A percentile compares a stretch with the other conserved stretches of the same genome.
phyloP scores from a whole-genome alignment of 2,329 filamentous ascomycete species.

The Penicillium janthinellum region DNA sequence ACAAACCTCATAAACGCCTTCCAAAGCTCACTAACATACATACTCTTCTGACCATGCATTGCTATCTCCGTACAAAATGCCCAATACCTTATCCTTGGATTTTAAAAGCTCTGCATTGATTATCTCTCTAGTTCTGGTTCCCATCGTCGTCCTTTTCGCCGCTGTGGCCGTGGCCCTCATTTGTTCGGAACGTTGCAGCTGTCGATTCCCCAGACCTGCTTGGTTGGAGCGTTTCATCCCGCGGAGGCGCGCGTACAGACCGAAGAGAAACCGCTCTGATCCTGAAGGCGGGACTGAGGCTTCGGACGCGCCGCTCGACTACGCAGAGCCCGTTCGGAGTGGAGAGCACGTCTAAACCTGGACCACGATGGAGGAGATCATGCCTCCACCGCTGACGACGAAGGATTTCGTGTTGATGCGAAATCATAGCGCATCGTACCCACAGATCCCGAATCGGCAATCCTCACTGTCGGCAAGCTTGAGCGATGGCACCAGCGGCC shows the following conservation, averaged over 20 bases:
- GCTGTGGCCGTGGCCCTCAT: slow-evolving; percentile 42
- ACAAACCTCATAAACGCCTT: not conserved
- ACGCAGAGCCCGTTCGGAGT: slow-evolving; percentile 25
- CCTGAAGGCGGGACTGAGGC: slow-evolving; percentile 33
- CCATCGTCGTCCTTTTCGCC: slow-evolving; percentile 48
- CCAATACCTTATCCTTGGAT: slow-evolving; percentile 31
- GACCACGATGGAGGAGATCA: slow-evolving; percentile 27
- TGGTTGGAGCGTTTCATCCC: slow-evolving; percentile 29
- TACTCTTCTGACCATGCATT: slow-evolving; percentile 6
- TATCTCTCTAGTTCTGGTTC: slow-evolving; percentile 50
- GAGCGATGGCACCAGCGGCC: slow-evolving; percentile 15
- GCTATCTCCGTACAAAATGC: slow-evolving; percentile 29
- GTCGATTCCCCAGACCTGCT: slow-evolving; percentile 18
- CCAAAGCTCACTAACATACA: not conserved
- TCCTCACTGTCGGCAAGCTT: slow-evolving; percentile 28
- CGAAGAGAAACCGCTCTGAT: slow-evolving; percentile 35
- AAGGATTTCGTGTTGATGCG: slow-evolving; percentile 40
- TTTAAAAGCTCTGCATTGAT: slow-evolving; percentile 44
- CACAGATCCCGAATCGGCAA: slow-evolving; percentile 29
- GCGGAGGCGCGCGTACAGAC: slow-evolving; percentile 25
- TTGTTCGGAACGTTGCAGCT: slow-evolving; percentile 42
- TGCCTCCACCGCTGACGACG: slow-evolving; percentile 55
- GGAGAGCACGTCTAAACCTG: slow-evolving; percentile 29
- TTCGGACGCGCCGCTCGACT: slow-evolving; percentile 31
- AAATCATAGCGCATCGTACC: slow-evolving; percentile 19